Base-by-base conservation (phyloP, 441 rosid species). In the Adansonia madagascariensis region DNA sequence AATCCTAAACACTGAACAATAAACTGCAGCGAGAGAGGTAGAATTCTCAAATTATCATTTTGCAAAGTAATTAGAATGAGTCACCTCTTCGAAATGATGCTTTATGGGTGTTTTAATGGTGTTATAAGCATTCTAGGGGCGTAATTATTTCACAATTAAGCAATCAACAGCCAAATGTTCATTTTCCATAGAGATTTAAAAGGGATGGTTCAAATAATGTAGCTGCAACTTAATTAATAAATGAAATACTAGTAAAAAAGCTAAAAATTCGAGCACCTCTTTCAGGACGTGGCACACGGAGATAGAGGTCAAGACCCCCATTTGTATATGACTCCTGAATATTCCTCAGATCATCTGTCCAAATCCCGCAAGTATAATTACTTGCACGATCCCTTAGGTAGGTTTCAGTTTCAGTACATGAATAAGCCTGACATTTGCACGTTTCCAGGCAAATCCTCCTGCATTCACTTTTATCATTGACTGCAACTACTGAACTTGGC, bases 281-380 rank as follows among this genome's bases (percentile, higher is more conserved):
- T 31, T 69, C 77, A 0, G 86, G 79, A 43, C 7, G 72, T 3
- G 52, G 49, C 44, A 79, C 55, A 4, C 82, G 82, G 71, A 83
- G 18, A 7, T n/a, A 31, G 52, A 86, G 78, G 14, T 75, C 44
- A 0, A 6, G 74, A 14, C 73, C 80, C 2, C 50, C 78, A 0
- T 24, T 15, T 7, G 20, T 46, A 20, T 59, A 72, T 4, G 71
- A 75, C 2, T 74, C 84, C 71, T 68, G 79, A 35, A 83, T 74
- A 31, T 78, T 75, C 0, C 47, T 76, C 1, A 85, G 78, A 39
- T 66, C 73, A 4, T 80, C 80, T 3, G 41, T 64, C 88, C 89
- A 86, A 62, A 83, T 74, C 64, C 77, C 69, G 75, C 89, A 84
- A 0, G 68, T 46, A 15, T 2, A 0, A 0, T 11, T 63, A 41